Evolutionary conservation across 2,329 filamentous ascomycete species (phyloP).

Genomic region (Zymoseptoria ardabiliae): DNA sequence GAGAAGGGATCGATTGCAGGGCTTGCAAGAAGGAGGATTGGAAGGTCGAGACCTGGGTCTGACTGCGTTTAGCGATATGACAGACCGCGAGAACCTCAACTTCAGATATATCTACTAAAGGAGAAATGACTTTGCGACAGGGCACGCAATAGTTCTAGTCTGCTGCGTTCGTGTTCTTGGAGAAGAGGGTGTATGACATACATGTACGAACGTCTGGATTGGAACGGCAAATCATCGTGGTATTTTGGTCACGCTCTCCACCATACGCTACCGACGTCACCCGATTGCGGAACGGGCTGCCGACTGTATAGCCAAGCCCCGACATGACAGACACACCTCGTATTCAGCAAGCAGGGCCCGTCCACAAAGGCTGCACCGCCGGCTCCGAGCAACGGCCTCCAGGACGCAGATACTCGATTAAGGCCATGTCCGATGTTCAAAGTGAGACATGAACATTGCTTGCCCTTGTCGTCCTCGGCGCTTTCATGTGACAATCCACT

Average conservation of each 20-base stretch:
- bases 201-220: not conserved
- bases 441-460: not conserved
- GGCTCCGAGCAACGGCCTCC: not conserved
- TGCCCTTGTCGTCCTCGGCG: not conserved
- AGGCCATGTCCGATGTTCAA: not conserved
- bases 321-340: not conserved
- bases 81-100: slow-evolving; percentile 31
- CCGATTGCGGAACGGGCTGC: not conserved
- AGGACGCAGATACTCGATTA: not conserved
- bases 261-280: not conserved
- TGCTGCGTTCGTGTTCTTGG: too few species aligned
- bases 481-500: not conserved
- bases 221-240: not conserved
- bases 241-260: not conserved
- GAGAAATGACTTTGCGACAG: not conserved
- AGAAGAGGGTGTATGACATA: too few species aligned
- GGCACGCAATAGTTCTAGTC: too few species aligned
- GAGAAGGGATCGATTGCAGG: slow-evolving; percentile 43
- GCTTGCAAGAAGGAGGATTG: slow-evolving; percentile 38
- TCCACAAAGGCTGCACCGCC: not conserved
- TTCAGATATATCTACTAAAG: not conserved
- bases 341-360: not conserved
- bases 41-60: slow-evolving; percentile 42
- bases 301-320: not conserved
- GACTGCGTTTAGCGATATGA: slow-evolving; percentile 49